Base-by-base conservation (phyloP, 495 filamentous ascomycete genomes). In the Aspergillus mulundensis region DNA sequence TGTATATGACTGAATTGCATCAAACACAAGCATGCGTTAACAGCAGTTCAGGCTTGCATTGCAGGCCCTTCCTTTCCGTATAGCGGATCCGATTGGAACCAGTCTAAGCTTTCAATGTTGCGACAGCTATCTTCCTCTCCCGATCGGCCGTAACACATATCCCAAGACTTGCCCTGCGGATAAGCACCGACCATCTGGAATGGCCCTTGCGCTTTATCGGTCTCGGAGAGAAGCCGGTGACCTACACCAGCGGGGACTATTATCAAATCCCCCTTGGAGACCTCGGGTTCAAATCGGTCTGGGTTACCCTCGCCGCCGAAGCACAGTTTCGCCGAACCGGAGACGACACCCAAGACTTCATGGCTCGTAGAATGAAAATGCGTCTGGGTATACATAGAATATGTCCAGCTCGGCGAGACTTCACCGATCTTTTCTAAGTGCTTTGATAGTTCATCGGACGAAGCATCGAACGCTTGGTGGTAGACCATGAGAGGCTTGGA, bases 171-270 rank as follows among this genome's bases (percentile, higher is more conserved):
- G 2, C 75, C 76, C 39, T 54, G 69, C 8, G 83, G 84, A 74
- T 88, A 89, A 44, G 75, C 77, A 11, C 84, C 86, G 7, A 90
- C 79, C 83, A 88, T 89, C 57, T 75, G 67, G 65, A 90, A 88
- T 3, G 44, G n/a, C 24, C 64, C 54, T 12, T 57, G 45, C 4
- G 64, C 73, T 36, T 72, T 67, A 23, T 70, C 70, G 24, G 79
- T 45, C 63, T 88, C 82, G 49, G 82, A 71, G 24, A 87, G 63
- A 40, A 88, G 69, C 18, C 82, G 70, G 74, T 89, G 83, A 11
- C 72, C 78, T 8, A 89, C 83, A 1, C 86, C 86, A 1, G 85
- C 85, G 3, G 84, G 84, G 14, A 90, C 70, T 51, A 89, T 72
- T 11, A 90, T 77, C 36, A 85, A 73, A 73, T 88, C 86, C 14